Evolutionary conservation across 805 yeast species (phyloP).

Genomic region (Cyberlindnera xishuangbannaensis): DNA sequence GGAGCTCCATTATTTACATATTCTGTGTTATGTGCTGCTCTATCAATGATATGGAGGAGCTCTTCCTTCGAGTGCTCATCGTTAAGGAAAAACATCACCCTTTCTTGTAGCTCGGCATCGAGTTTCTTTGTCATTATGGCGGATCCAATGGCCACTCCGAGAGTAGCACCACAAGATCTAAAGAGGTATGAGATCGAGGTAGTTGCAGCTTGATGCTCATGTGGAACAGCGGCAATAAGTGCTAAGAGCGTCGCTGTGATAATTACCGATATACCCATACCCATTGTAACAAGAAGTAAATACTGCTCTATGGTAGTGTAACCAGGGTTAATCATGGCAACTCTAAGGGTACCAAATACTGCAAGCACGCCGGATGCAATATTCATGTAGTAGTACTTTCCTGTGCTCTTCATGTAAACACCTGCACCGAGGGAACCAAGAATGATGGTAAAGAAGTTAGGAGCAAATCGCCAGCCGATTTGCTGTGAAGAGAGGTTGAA

Average conservation of each 20-base stretch:
- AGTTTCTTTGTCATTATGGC: conserved; percentile 52
- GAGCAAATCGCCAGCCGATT: conserved; percentile 54
- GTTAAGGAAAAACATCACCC: conserved; percentile 30
- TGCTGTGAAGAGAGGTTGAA: conserved; percentile 46
- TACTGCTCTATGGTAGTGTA: conserved; percentile 38
- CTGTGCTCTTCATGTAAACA: conserved; percentile 56
- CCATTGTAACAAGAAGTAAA: conserved; percentile 41
- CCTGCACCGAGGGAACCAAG: conserved; percentile 61
- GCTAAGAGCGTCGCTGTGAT: conserved; percentile 63
- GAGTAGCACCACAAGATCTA: conserved; percentile 60
- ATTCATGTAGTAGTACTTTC: conserved; percentile 47
- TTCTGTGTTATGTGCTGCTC: conserved; percentile 52
- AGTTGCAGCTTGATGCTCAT: conserved; percentile 58
- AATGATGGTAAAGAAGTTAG: conserved; percentile 55
- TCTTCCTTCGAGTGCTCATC: conserved; percentile 31
- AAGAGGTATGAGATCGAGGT: conserved; percentile 64
- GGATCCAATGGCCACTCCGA: conserved; percentile 60
- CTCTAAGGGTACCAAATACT: conserved; percentile 37
- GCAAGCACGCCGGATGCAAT: conserved; percentile 38
- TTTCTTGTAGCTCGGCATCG: conserved; percentile 21
- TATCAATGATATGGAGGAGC: conserved; percentile 39
- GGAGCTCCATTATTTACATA: conserved; percentile 51
- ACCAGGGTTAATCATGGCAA: conserved; percentile 29
- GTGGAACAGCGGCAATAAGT: conserved; percentile 67
- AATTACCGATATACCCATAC: conserved; percentile 51